Evolutionary conservation across 75 land plant species (phyloP).

Genomic region (Adiantum capillusveneris): DNA sequence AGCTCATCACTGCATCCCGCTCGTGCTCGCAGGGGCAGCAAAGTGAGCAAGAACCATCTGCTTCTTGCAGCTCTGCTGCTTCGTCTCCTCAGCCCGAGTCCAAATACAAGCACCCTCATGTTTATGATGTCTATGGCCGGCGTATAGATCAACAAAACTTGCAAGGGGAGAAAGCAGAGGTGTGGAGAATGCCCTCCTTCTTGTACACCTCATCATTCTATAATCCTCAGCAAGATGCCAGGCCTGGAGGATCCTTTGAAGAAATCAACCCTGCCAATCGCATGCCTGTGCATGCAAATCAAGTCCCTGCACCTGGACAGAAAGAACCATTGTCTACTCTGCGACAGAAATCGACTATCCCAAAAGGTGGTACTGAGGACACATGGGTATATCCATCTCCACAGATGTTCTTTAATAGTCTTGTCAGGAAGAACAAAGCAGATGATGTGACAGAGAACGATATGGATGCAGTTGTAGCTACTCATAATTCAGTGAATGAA

Average conservation of each 20-base stretch:
- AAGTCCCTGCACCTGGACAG: constrained; percentile 11
- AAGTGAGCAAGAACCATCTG: no score
- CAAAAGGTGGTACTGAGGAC: constrained; percentile 13
- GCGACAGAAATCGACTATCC: constrained; percentile 11
- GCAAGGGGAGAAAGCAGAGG: constrained; percentile 2
- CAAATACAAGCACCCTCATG: constrained; percentile 20
- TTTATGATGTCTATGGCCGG: constrained; percentile 17
- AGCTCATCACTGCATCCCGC: constrained; percentile 1
- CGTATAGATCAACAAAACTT: constrained; percentile 5
- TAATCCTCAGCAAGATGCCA: background rate
- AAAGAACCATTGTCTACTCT: constrained; percentile 8
- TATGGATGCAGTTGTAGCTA: constrained; percentile 10
- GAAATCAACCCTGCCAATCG: constrained; percentile 15
- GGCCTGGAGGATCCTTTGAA: background rate
- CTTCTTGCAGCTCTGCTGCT: background rate
- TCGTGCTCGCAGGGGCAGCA: background rate
- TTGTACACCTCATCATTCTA: background rate
- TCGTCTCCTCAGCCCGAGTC: background rate
- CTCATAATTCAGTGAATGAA: constrained; percentile 15
- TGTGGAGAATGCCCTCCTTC: constrained; percentile 8
- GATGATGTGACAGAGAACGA: constrained; percentile 17
- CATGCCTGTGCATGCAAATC: constrained; percentile 16
- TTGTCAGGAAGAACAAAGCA: constrained; percentile 20
- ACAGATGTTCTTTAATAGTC: constrained; percentile 16
- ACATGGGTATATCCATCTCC: constrained; percentile 16